Percentiles rank a stretch among this genome's conserved stretches.
Evolutionary conservation across 2,329 filamentous ascomycete species (phyloP).

Genomic region (Diaporthe citriasiana): DNA sequence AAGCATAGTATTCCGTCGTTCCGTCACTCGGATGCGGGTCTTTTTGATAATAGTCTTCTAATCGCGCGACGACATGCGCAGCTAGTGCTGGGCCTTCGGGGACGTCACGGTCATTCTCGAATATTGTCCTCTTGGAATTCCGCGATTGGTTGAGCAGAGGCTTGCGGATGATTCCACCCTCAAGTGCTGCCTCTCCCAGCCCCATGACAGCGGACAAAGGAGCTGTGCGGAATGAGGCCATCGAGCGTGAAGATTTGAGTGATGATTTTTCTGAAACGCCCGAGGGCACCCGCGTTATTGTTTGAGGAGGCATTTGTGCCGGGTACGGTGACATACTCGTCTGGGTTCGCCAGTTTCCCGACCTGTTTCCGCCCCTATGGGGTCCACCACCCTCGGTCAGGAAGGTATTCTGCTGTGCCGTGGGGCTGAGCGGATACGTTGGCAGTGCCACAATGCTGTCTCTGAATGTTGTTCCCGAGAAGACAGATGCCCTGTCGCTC

Average conservation of each 20-base stretch:
- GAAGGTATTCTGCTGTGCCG: not conserved
- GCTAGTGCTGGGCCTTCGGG: slow-evolving; percentile 62
- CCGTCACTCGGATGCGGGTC: slow-evolving; percentile 64
- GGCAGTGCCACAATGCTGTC: slow-evolving; percentile 43
- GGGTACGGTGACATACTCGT: slow-evolving; percentile 22
- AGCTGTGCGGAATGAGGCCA: slow-evolving; percentile 9
- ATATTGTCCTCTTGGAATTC: slow-evolving; percentile 56
- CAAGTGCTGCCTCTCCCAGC: slow-evolving; percentile 42
- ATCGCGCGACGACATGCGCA: slow-evolving; percentile 62
- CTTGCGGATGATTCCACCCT: slow-evolving; percentile 54
- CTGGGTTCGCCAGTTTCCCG: slow-evolving; percentile 4
- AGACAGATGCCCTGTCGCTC: slow-evolving; percentile 48
- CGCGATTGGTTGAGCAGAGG: slow-evolving; percentile 63
- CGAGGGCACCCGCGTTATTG: slow-evolving; percentile 18
- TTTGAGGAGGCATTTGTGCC: slow-evolving; percentile 2
- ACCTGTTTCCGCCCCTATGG: slow-evolving; percentile 22
- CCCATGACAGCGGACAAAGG: slow-evolving; percentile 36
- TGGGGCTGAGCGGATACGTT: slow-evolving; percentile 39
- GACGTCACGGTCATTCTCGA: slow-evolving; percentile 52
- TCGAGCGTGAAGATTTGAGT: slow-evolving; percentile 24
- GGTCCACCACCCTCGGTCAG: not conserved
- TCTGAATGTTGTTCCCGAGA: slow-evolving; percentile 50
- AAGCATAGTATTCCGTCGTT: slow-evolving; percentile 67
- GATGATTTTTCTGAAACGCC: slow-evolving; percentile 30
- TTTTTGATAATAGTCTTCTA: slow-evolving; percentile 67